Evolutionary conservation across 768 basidiomycete species (phyloP).

Genomic region (Lenzites betulinus): DNA sequence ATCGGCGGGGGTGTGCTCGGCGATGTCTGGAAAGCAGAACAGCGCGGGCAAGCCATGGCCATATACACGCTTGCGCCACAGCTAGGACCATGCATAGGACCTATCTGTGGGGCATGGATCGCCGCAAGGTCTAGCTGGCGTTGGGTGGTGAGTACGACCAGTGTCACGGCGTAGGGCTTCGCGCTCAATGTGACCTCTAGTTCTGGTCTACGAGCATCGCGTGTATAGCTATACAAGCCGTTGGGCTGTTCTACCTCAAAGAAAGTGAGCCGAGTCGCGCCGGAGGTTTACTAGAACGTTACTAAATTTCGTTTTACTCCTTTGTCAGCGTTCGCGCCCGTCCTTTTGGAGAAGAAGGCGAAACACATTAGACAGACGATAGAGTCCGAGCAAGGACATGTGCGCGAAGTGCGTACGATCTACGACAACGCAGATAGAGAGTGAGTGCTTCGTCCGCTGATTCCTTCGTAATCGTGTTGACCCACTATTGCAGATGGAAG

Average conservation of each 20-base stretch:
- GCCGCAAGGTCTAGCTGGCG: constrained; percentile 67
- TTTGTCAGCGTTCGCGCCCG: constrained; percentile 34
- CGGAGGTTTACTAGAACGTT: background rate
- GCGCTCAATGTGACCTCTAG: background rate
- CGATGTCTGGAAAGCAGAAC: constrained; percentile 60
- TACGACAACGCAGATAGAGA: constrained; percentile 48
- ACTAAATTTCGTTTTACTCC: background rate
- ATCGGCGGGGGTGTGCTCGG: constrained; percentile 66
- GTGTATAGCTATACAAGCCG: constrained; percentile 51
- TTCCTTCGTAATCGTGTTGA: no score
- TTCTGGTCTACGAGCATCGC: constrained; percentile 72
- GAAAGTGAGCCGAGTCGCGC: constrained; percentile 50
- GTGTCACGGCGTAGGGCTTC: background rate
- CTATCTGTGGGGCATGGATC: constrained; percentile 69
- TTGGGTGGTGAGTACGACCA: constrained; percentile 50
- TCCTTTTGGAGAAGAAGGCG: constrained; percentile 55
- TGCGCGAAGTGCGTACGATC: constrained; percentile 45
- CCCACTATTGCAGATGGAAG: constrained; percentile 46
- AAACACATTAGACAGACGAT: constrained; percentile 39
- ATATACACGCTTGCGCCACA: constrained; percentile 67
- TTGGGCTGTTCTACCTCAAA: constrained; percentile 58
- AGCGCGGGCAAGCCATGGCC: constrained; percentile 66
- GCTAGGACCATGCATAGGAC: constrained; percentile 66
- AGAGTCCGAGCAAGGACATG: constrained; percentile 47
- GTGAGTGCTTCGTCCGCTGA: background rate